phyloP scores from a whole-genome alignment of 768 basidiomycete species.

The Atractiella rhizophila region DNA sequence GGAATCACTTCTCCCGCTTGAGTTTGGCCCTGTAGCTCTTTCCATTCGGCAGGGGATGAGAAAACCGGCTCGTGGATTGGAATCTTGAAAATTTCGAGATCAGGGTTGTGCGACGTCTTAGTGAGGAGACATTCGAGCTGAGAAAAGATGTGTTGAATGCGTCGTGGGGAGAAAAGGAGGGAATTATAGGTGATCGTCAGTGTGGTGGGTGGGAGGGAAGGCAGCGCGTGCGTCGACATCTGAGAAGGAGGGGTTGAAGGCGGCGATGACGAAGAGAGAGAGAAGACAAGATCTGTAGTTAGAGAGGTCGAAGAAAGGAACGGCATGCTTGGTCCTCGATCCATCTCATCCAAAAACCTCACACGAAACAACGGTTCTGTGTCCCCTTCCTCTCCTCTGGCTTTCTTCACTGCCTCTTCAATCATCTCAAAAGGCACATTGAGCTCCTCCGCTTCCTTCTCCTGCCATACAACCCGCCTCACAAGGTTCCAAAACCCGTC shows the following conservation, averaged over 20 bases:
- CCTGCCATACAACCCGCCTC: conserved; percentile 54
- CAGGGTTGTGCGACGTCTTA: conserved; percentile 40
- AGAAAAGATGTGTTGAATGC: conserved; percentile 55
- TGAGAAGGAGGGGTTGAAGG: conserved; percentile 1
- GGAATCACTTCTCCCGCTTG: conserved; percentile 51
- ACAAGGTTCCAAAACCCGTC: conserved; percentile 80
- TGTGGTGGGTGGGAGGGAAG: conserved; percentile 39
- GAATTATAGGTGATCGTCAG: conserved; percentile 83
- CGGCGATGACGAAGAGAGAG: too few species aligned
- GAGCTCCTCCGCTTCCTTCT: conserved; percentile 57
- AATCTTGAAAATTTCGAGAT: conserved; percentile 47
- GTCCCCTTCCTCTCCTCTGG: conserved; percentile 18
- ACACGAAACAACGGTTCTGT: conserved; percentile 58
- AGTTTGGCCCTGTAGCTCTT: too few species aligned
- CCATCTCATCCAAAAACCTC: conserved; percentile 86
- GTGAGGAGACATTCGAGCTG: conserved; percentile 59
- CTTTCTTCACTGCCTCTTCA: conserved; percentile 37
- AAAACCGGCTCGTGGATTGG: conserved; percentile 52
- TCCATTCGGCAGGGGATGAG: too few species aligned
- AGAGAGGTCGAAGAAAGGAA: conserved; percentile 69
- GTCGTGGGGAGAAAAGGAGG: conserved; percentile 53
- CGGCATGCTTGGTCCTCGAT: conserved; percentile 36
- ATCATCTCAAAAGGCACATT: conserved; percentile 60
- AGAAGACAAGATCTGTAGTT: too few species aligned
- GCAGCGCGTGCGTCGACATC: conserved; percentile 28